phyloP scores from a whole-genome alignment of 2,329 filamentous ascomycete genomes.

The Shiraia sp. region DNA sequence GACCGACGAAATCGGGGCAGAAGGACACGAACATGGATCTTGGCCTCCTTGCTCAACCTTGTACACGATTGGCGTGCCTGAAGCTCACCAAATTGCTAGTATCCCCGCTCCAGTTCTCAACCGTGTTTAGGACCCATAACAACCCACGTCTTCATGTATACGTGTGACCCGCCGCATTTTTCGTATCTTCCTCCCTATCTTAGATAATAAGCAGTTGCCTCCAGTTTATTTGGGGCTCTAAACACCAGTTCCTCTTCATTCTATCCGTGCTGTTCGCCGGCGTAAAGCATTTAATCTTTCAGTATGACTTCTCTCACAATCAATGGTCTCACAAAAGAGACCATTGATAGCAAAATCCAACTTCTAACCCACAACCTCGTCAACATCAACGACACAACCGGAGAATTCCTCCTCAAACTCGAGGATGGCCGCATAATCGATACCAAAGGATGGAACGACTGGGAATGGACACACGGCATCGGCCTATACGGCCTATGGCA shows the following conservation, averaged over 20 bases:
- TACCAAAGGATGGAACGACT: conserved; percentile 82
- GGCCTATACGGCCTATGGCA: conserved; percentile 82
- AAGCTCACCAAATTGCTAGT: conserved; percentile 14
- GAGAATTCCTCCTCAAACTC: conserved; percentile 72
- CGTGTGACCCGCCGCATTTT: conserved; percentile 5
- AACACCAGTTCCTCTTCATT: not conserved
- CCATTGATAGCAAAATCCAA: conserved; percentile 61
- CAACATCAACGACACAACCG: conserved; percentile 76
- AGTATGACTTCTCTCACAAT: conserved; percentile 46
- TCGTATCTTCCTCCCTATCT: not conserved
- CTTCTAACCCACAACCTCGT: conserved; percentile 73
- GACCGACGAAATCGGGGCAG: conserved; percentile 25
- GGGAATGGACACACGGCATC: conserved; percentile 83
- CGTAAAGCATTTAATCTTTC: not conserved
- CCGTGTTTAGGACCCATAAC: conserved; percentile 1
- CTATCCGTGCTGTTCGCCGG: not conserved
- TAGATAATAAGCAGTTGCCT: not conserved
- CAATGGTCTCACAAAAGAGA: conserved; percentile 46
- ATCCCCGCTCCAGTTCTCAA: not conserved
- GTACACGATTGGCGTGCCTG: conserved; percentile 2
- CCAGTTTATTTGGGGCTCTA: not conserved
- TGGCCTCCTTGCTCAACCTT: not conserved
- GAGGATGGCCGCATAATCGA: conserved; percentile 77
- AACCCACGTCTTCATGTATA: conserved; percentile 1
- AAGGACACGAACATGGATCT: conserved; percentile 20